phyloP scores from a whole-genome alignment of 164 flowering plant genomes.

The Macadamia tetraphylla region DNA sequence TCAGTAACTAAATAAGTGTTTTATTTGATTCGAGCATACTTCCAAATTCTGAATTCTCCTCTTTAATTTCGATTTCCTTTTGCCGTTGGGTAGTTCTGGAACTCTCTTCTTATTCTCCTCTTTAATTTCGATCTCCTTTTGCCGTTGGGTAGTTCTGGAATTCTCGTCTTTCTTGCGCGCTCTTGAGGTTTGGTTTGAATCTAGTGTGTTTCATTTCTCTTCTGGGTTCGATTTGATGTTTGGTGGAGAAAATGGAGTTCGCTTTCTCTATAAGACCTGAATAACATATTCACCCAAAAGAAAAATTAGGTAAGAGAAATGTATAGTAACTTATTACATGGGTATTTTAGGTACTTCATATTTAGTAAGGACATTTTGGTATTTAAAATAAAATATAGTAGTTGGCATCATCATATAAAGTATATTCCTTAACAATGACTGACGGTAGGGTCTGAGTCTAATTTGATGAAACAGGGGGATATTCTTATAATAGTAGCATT shows the following conservation, averaged over 20 bases:
- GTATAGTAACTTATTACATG: too few relatives aligned
- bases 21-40: neutral
- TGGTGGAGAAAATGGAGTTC: constrained; percentile 19
- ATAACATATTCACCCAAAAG: neutral
- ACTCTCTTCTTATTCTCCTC: too few relatives aligned
- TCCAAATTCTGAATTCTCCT: neutral
- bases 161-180: neutral
- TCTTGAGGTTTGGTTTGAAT: constrained; percentile 18
- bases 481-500: too few relatives aligned
- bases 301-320: too few relatives aligned
- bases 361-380: too few relatives aligned
- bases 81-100: neutral
- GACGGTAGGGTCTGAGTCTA: too few relatives aligned
- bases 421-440: too few relatives aligned
- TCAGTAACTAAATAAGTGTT: too few relatives aligned
- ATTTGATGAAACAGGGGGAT: too few relatives aligned
- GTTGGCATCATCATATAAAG: too few relatives aligned
- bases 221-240: constrained; percentile 18
- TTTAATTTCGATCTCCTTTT: neutral
- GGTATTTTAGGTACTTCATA: too few relatives aligned
- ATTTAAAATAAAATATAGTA: too few relatives aligned
- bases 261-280: constrained; percentile 17
- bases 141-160: constrained; percentile 3
- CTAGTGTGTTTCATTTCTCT: neutral
- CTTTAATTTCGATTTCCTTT: neutral